Evolutionary conservation across 768 basidiomycete species (phyloP).

Genomic region (Harrya chromipes): DNA sequence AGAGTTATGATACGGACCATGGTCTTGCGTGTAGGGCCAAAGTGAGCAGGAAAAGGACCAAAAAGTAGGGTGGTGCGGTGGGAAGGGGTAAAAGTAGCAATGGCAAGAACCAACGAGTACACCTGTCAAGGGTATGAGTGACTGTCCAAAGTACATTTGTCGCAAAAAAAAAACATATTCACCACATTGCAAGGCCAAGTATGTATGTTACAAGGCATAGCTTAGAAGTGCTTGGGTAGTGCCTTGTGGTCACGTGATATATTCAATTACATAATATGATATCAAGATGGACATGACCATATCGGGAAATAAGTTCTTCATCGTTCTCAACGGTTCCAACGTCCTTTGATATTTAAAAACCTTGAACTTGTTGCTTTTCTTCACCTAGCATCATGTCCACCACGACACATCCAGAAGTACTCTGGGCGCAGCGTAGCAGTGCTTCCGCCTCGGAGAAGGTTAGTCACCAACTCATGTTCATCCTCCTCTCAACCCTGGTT

Average conservation of each 20-base stretch:
- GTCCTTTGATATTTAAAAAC: conserved; percentile 5
- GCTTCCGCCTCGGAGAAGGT: conserved; percentile 65
- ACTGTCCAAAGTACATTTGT: neutral
- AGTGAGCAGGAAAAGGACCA: conserved; percentile 73
- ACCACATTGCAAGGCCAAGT: conserved; percentile 48
- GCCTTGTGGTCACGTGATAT: neutral
- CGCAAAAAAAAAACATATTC: conserved; percentile 24
- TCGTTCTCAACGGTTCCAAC: conserved; percentile 32
- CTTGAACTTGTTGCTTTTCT: neutral
- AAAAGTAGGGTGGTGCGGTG: conserved; percentile 76
- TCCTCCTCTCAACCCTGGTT: neutral
- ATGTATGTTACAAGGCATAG: no score
- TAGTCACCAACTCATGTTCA: conserved; percentile 2
- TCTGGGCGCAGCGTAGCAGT: conserved; percentile 94
- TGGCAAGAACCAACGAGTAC: conserved; percentile 84
- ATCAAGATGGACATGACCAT: conserved; percentile 1
- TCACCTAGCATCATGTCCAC: conserved; percentile 10
- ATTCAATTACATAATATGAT: no score
- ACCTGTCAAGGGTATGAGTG: conserved; percentile 44
- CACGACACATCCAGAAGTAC: conserved; percentile 75
- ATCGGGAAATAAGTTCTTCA: conserved; percentile 27
- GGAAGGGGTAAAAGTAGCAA: conserved; percentile 74
- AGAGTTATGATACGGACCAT: conserved; percentile 51
- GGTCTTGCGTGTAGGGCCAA: conserved; percentile 79
- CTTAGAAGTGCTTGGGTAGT: no score